Conservation (phyloP, 2,329 filamentous ascomycete species). For the Alternaria sp. region DNA sequence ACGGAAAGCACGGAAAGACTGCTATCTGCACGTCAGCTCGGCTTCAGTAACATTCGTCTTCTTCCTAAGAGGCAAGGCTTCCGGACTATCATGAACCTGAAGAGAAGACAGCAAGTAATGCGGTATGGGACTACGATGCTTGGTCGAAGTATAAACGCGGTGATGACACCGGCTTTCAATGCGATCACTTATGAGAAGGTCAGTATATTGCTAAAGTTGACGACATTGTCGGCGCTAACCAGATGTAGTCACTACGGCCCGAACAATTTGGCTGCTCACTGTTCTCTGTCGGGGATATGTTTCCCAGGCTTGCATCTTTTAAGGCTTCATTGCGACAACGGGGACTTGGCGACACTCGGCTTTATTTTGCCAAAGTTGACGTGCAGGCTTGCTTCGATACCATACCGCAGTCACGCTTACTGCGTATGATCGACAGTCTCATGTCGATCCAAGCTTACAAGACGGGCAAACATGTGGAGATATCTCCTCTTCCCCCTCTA, state of each 20-base stretch:
- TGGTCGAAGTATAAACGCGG: conserved; percentile 72
- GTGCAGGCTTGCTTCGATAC: conserved; percentile 94
- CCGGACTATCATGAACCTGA: conserved; percentile 87
- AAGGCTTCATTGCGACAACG: conserved; percentile 59
- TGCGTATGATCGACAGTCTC: conserved; percentile 70
- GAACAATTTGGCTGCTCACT: conserved; percentile 78
- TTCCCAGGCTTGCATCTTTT: conserved; percentile 75
- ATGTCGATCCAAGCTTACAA: conserved; percentile 71
- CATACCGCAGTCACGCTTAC: conserved; percentile 81
- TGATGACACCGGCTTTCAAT: conserved; percentile 77
- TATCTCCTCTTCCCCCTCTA: conserved; percentile 61
- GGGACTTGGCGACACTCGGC: conserved; percentile 48
- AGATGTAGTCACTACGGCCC: conserved; percentile 52
- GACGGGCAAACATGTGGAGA: conserved; percentile 77
- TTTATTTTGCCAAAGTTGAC: conserved; percentile 94
- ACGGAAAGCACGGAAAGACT: conserved; percentile 64
- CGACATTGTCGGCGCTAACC: conserved; percentile 12
- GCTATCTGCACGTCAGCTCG: conserved; percentile 71
- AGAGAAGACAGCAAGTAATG: conserved; percentile 66
- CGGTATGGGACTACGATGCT: conserved; percentile 64
- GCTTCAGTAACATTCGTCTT: conserved; percentile 80
- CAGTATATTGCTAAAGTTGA: conserved; percentile 15
- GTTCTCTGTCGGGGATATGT: conserved; percentile 83
- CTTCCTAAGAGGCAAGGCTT: conserved; percentile 81
- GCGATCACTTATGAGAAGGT: conserved; percentile 83